phyloP scores from a whole-genome alignment of 169 alveolate species.

The Cryptosporidium ubiquitum region DNA sequence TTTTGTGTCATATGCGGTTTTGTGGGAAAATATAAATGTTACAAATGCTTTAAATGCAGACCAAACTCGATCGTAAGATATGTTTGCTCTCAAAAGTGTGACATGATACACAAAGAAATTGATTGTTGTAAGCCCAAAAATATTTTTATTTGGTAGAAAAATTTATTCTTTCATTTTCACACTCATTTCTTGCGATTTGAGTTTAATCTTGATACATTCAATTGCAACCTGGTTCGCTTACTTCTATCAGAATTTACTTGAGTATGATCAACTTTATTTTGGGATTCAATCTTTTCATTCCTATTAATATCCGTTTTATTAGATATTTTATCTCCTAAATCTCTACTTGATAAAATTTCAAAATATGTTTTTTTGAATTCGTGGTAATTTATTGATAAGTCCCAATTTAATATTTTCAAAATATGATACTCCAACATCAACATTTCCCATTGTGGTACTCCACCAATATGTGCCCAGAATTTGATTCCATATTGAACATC shows the following conservation, averaged over 20 bases:
- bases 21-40: conserved; percentile 59
- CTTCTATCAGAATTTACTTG: not conserved
- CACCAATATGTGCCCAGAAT: conserved; percentile 74
- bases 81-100: conserved; percentile 63
- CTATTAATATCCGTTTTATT: not conserved
- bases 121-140: conserved; percentile 70
- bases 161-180: not conserved
- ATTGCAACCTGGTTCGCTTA: conserved; percentile 14
- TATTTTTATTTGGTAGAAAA: conserved; percentile 54
- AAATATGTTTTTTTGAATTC: conserved; percentile 33
- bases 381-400: conserved; percentile 24
- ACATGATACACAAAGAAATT: conserved; percentile 49
- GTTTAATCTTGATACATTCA: conserved; percentile 40
- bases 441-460: conserved; percentile 75
- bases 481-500: conserved; percentile 69
- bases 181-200: conserved; percentile 68
- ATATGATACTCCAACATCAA: conserved; percentile 50
- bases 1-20: conserved; percentile 71
- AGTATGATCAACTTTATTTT: not conserved
- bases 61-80: conserved; percentile 66
- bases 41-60: conserved; percentile 49
- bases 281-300: not conserved
- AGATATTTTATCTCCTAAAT: not conserved
- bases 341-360: conserved; percentile 20
- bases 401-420: conserved; percentile 52